Evolutionary conservation across 164 flowering plant genomes (phyloP).

Genomic region (Piper betle): DNA sequence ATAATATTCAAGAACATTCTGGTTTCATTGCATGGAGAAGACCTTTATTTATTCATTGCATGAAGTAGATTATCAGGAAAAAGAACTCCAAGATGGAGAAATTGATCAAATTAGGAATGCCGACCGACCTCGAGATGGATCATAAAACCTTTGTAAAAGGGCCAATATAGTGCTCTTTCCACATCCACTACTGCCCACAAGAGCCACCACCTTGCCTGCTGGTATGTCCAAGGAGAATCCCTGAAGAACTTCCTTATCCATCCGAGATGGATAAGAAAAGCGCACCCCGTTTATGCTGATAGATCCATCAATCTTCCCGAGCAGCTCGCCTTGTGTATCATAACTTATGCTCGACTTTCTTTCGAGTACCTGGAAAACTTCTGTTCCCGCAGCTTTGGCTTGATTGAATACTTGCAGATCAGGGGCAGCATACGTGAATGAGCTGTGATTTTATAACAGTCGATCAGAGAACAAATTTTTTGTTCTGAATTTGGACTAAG

Average conservation of each 20-base stretch:
- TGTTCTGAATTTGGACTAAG: neutral
- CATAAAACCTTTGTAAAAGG: slow-evolving; percentile 49
- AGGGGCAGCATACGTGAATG: slow-evolving; percentile 62
- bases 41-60: no score
- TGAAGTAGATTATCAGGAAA: no score
- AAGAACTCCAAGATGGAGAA: no score
- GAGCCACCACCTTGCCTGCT: slow-evolving; percentile 54
- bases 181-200: slow-evolving; percentile 72
- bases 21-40: neutral
- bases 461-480: neutral
- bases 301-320: slow-evolving; percentile 27
- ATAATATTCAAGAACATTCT: neutral
- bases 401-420: slow-evolving; percentile 55
- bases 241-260: slow-evolving; percentile 28
- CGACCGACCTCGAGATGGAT: slow-evolving; percentile 36
- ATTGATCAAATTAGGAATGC: neutral
- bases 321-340: slow-evolving; percentile 20
- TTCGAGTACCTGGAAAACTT: slow-evolving; percentile 41
- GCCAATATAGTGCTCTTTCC: slow-evolving; percentile 66
- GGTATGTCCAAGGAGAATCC: slow-evolving; percentile 56
- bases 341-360: slow-evolving; percentile 30
- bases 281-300: slow-evolving; percentile 32
- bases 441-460: slow-evolving; percentile 23
- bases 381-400: slow-evolving; percentile 55
- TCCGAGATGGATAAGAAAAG: slow-evolving; percentile 57